Evolutionary conservation across 2,329 filamentous ascomycete genomes (phyloP).

Genomic region (Diaporthe batatas): DNA sequence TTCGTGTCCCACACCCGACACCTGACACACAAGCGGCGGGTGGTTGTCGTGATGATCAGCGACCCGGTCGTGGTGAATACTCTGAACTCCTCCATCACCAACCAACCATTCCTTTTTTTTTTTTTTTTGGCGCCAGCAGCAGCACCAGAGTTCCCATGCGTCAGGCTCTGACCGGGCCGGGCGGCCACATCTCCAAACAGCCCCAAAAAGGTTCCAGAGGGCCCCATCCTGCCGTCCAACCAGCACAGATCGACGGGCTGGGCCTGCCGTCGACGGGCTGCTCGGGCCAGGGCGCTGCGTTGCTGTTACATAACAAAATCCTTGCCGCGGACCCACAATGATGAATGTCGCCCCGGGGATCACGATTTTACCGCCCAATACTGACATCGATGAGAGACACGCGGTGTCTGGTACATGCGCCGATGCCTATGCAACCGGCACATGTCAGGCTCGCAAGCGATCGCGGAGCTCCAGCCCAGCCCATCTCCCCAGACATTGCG

Average conservation of each 20-base stretch:
- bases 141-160: slow-evolving; percentile 9
- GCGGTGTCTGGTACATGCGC: slow-evolving; percentile 17
- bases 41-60: slow-evolving; percentile 14
- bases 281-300: slow-evolving; percentile 19
- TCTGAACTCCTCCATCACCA: neutral
- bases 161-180: slow-evolving; percentile 34
- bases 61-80: slow-evolving; percentile 33
- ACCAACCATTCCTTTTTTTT: neutral
- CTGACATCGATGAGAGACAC: slow-evolving; percentile 11
- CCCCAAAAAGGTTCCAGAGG: slow-evolving; percentile 6
- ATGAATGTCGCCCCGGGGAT: slow-evolving; percentile 28
- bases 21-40: neutral
- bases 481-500: slow-evolving; percentile 2
- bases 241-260: slow-evolving; percentile 31
- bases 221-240: neutral
- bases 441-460: slow-evolving; percentile 22
- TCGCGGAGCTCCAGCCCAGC: slow-evolving; percentile 7
- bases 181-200: slow-evolving; percentile 16
- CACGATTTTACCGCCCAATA: slow-evolving; percentile 31
- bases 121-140: neutral
- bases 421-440: slow-evolving; percentile 21
- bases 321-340: slow-evolving; percentile 7
- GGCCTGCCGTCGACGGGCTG: slow-evolving; percentile 33
- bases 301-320: slow-evolving; percentile 31
- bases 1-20: neutral